Base-by-base conservation (phyloP, 192 early-diverging fungal species). In the Obelidium mucronatum region DNA sequence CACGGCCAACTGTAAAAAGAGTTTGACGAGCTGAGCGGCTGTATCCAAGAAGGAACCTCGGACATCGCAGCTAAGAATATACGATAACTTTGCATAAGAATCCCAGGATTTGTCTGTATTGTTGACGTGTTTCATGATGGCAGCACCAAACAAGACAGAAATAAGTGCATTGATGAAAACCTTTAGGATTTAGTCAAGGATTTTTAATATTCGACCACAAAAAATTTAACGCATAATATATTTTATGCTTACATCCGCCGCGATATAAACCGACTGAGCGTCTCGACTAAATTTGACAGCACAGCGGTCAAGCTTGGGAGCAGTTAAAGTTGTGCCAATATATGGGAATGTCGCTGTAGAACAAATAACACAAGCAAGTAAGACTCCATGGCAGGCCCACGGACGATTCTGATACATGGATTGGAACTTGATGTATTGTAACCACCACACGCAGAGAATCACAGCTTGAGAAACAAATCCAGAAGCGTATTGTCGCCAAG, bases 361-460 rank as follows among this genome's bases (percentile, higher is more conserved):
- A 4, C 61, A 67, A 5, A 75, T 19, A 67, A 75, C 51, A 36
- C 73, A 75, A 8, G 66, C 17, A 13, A 31, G 35, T 4, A 75
- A 39, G 2, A 75, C 73, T 11, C 26, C 33, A 15, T 37, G 37
- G 26, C 6, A 11, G 15, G 66, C 73, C 19, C 17, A 24, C 60
- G 73, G 73, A 6, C 44, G 34, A 26, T 63, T 63, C 40, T 53
- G 30, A 34, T 75, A 75, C 73, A 75, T 75, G 37, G 61, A 35
- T 36, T 75, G 61, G 40, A 75, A 75, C 62, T 75, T 75, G 73
- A 75, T 75, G 36, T 33, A 75, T 51, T 75, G 73, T 15, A 75
- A 44, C 73, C 73, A 75, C 73, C 73, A 75, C 0, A 66, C 62
- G 58, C 59, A 63, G 0, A 75, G 28, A 40, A 75, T 53, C 11